Evolutionary conservation across 768 basidiomycete genomes (phyloP).

Genomic region (Lactarius indigo): DNA sequence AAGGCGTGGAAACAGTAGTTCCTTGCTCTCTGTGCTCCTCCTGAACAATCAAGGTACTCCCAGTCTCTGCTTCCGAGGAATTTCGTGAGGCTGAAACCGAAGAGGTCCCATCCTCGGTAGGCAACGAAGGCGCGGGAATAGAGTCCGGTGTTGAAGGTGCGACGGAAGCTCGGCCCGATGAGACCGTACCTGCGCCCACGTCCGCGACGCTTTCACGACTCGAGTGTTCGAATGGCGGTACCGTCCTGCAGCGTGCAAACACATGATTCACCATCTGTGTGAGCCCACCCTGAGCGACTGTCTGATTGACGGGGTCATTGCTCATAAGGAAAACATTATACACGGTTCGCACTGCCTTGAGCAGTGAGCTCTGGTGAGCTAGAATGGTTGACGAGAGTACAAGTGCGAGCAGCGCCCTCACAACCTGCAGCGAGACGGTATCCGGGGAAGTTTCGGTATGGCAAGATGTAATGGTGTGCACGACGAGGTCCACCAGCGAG

Average conservation of each 20-base stretch:
- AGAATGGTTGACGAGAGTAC: conserved; percentile 83
- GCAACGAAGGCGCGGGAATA: conserved; percentile 24
- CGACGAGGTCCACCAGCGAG: conserved; percentile 88
- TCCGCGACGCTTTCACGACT: conserved; percentile 3
- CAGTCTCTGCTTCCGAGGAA: conserved; percentile 3
- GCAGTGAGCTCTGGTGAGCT: conserved; percentile 92
- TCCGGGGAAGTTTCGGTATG: conserved; percentile 87
- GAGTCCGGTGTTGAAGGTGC: conserved; percentile 20
- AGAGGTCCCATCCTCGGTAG: background rate
- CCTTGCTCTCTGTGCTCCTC: conserved; percentile 1
- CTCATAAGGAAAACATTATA: conserved; percentile 97
- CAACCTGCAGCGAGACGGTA: conserved; percentile 91
- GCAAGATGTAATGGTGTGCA: conserved; percentile 90
- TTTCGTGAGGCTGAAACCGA: background rate
- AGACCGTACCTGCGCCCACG: conserved; percentile 20
- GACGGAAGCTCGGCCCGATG: conserved; percentile 13
- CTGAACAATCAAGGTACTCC: background rate
- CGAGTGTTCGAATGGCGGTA: conserved; percentile 19
- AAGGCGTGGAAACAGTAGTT: background rate
- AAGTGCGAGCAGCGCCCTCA: conserved; percentile 88
- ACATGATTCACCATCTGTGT: conserved; percentile 99
- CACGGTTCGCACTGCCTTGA: conserved; percentile 95
- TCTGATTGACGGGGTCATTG: conserved; percentile 88
- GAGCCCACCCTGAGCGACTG: conserved; percentile 95
- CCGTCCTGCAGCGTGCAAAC: conserved; percentile 71